Evolutionary conservation across 202 grass and related monocot species (phyloP).

Genomic region (Eragrostis tef): DNA sequence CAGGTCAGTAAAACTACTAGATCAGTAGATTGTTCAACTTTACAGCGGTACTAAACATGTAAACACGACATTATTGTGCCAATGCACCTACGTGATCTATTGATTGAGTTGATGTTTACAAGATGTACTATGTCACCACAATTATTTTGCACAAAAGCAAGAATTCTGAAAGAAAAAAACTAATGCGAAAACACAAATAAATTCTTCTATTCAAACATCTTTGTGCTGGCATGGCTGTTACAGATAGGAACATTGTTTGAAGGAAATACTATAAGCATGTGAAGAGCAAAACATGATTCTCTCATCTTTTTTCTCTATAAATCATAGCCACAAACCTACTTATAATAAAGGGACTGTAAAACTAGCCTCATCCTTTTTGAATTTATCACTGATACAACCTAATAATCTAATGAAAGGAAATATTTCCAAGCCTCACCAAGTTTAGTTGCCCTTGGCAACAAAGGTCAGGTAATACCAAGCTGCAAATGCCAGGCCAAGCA

Average conservation of each 20-base stretch:
- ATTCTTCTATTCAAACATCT: conserved; percentile 35
- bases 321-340: conserved; percentile 30
- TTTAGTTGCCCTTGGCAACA: conserved; percentile 42
- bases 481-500: conserved; percentile 65
- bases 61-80: neutral
- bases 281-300: neutral
- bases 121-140: neutral
- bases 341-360: neutral
- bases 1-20: neutral
- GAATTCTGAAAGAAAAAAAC: neutral
- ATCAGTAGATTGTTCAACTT: neutral
- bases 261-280: conserved; percentile 9
- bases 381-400: conserved; percentile 25
- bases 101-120: conserved; percentile 5
- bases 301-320: conserved; percentile 11
- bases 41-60: neutral
- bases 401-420: conserved; percentile 33
- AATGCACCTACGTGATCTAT: neutral
- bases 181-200: neutral
- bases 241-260: conserved; percentile 28
- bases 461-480: conserved; percentile 94
- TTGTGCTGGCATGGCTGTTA: neutral
- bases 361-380: neutral
- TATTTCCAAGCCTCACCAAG: neutral
- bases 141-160: conserved; percentile 2